Evolutionary conservation across 768 basidiomycete species (phyloP), one percentile per base, ranked within the genome.

Genomic region (Collybiopsis luxurians): DNA sequence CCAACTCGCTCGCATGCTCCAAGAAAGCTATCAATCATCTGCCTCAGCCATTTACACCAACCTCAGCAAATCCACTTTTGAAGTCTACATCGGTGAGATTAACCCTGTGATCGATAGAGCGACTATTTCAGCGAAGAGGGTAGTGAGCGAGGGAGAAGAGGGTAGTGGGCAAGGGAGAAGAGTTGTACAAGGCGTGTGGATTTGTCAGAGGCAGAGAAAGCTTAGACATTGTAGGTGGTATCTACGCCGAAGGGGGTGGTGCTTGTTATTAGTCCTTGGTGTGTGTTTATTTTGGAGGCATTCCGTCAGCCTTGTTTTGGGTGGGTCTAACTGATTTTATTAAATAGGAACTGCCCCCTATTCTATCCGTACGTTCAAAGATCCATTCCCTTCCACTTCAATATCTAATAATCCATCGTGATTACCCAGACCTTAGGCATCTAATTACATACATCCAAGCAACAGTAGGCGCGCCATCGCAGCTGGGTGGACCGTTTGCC

Each of bases 311-410:
- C 27, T 4, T n/a, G 30, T 30, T 9, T 2, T 47, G n/a, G 36
- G 48, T n/a, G n/a, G n/a, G n/a, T n/a, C 36, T 5, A 49, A 31
- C 17, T 49, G 28, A n/a, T 85, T 85, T n/a, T n/a, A n/a, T n/a
- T n/a, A n/a, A n/a, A 2, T 87, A n/a, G 85, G 84, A 87, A 88
- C 63, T 88, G 82, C 61, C 87, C 87, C 0, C 62, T 83, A 69
- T 82, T 10, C 75, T 86, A 30, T 73, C 70, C 64, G n/a, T n/a
- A n/a, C n/a, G n/a, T n/a, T n/a, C n/a, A n/a, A n/a, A n/a, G n/a
- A n/a, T n/a, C n/a, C n/a, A n/a, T n/a, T n/a, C n/a, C n/a, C n/a
- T n/a, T n/a, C n/a, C n/a, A n/a, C n/a, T n/a, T n/a, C n/a, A n/a
- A n/a, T n/a, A n/a, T n/a, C n/a, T n/a, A n/a, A n/a, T n/a, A n/a